A percentile compares a stretch with the other conserved stretches of the same genome.
These are phyloP conservation scores for Fusarium scirpi DNA, from an alignment of 2,329 filamentous ascomycete genomes.

Conservation along the genomic window DNA sequence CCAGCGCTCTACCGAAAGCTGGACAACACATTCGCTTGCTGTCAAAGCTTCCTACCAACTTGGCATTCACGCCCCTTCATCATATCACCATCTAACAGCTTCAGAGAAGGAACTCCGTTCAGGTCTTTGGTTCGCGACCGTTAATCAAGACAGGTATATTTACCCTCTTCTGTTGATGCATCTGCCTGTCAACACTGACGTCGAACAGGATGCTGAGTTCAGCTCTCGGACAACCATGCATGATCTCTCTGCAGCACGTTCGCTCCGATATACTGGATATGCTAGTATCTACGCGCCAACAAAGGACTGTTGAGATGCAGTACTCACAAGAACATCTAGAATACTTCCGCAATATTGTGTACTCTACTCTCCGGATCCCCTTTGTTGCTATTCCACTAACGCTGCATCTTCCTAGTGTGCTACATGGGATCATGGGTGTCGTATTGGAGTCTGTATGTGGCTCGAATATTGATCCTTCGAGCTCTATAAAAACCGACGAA, in stretches of 20 bases:
- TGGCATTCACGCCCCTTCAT: slow-evolving; percentile 48
- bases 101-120: slow-evolving; percentile 48
- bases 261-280: neutral
- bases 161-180: neutral
- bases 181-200: neutral
- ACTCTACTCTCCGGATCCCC: neutral
- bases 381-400: neutral
- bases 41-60: slow-evolving; percentile 52
- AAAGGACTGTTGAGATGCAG: neutral
- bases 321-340: neutral
- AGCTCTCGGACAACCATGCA: neutral
- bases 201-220: neutral
- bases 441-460: neutral
- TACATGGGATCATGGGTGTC: neutral
- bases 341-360: neutral
- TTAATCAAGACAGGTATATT: slow-evolving; percentile 41
- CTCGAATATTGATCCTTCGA: neutral
- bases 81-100: neutral
- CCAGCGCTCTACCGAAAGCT: slow-evolving; percentile 51
- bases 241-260: neutral
- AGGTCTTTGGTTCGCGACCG: slow-evolving; percentile 49
- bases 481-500: neutral
- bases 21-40: slow-evolving; percentile 48
- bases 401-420: neutral
- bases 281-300: neutral